Evolutionary conservation across 73 alveolate genomes (phyloP), one percentile per base, ranked within the genome.

Genomic region (Paramecium octaurelia): DNA sequence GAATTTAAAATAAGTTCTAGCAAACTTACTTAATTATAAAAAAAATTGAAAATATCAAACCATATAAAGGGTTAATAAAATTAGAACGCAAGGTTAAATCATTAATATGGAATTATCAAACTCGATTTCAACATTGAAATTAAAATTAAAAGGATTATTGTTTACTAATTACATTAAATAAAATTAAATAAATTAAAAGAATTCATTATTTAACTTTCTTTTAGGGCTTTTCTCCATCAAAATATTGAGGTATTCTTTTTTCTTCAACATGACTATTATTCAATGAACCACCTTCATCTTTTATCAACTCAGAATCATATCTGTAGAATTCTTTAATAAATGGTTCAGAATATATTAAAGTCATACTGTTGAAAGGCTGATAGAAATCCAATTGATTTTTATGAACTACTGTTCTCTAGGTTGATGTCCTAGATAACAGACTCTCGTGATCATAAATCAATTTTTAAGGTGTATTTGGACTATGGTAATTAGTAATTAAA

Each of bases 71-170:
- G n/a, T n/a, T n/a, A n/a, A n/a, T 0, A 27, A 27, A 27, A 27
- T 27, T 27, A 27, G 31, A 27, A 27, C 31, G 0, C 31, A 27
- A 27, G 1, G 31, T 27, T 27, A 1, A 27, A 27, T 27, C 31
- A 27, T 0, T 27, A 27, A 1, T 27, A 90, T 93, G 95, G 98
- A 97, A 60, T 92, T 97, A 44, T 18, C 94, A 14, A 27, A 80
- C 14, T 95, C 90, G 12, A 92, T 80, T 40, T 68, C 92, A n/a
- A 86, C 91, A 48, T 90, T 31, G 96, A 89, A 23, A 58, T 96
- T 29, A 97, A 97, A 31, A 92, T n/a, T n/a, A 93, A 34, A 95
- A 96, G 16, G 93, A 89, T 20, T 31, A 85, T 83, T 94, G 98
- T 87, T 36, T 70, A 88, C 59, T 46, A 46, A 54, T 31, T 64